Base-by-base conservation (phyloP, 257 asterid species). In the Ballota nigra region DNA sequence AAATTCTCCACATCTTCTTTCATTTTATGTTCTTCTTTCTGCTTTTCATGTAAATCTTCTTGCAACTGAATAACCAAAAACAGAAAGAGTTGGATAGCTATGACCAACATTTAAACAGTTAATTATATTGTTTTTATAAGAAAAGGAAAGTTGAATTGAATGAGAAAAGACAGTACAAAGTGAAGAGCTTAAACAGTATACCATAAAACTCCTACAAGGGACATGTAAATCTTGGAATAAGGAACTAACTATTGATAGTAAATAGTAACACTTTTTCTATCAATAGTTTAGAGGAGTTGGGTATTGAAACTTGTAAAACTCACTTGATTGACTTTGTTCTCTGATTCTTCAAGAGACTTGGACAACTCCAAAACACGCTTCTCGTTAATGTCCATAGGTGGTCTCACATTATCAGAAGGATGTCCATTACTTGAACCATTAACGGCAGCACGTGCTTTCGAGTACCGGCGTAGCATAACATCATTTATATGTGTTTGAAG, bases 401-500 rank as follows among this genome's bases (percentile, higher is more conserved):
- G 87, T 71, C 84, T 87, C 63, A 72, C 75, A 83, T 68, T 87
- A 74, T 86, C 90, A 9, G 88, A 63, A 77, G 87, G 67, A 57
- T 82, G 85, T 70, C 89, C 96, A 73, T 86, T 90, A 34, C 83
- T 75, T 61, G 96, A 82, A 74, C 96, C 91, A 88, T 88, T 90
- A 47, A 97, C 81, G 5, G 88, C 75, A 59, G 94, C 84, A 16
- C 99, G 94, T 74, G 99, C 96, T 84, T 92, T 95, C 49, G 99
- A 95, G 84, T 95, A 95, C 56, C 98, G 92, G 23, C 98, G 96
- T 28, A 95, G 76, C 99, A 95, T 95, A 33, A 95, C 99, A 79
- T 95, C 99, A 75, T 92, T 95, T 83, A 95, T 95, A 76, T 95
- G 99, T 69, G 99, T 95, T 75, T 95, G 99, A 82, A 95, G 98